Conservation (phyloP, 2,329 filamentous ascomycete species). For the Cytospora mali region DNA sequence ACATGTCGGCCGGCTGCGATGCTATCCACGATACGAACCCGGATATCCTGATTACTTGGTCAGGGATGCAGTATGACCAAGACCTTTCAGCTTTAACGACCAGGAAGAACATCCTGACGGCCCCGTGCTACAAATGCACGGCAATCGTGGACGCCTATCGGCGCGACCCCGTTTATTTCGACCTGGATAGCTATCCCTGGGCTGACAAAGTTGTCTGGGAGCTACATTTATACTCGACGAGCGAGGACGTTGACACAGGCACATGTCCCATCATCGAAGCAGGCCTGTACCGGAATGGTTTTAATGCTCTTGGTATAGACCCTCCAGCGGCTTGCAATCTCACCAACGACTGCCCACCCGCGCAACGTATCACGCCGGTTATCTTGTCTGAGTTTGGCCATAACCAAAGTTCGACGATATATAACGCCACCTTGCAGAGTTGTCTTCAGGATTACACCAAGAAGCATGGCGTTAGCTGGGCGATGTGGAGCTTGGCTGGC, state of each 20-base stretch:
- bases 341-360: constrained; percentile 40
- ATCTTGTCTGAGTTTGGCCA: constrained; percentile 53
- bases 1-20: constrained; percentile 46
- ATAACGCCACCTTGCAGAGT: constrained; percentile 49
- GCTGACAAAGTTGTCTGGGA: constrained; percentile 51
- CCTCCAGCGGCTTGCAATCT: constrained; percentile 45
- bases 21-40: constrained; percentile 48
- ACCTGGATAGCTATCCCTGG: constrained; percentile 49
- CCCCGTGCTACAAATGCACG: constrained; percentile 45
- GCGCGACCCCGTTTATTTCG: constrained; percentile 48
- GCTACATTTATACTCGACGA: constrained; percentile 47
- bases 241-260: constrained; percentile 48
- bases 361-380: constrained; percentile 48
- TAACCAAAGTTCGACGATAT: constrained; percentile 43
- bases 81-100: constrained; percentile 47
- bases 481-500: constrained; percentile 52
- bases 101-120: constrained; percentile 44
- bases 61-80: constrained; percentile 52
- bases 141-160: constrained; percentile 47
- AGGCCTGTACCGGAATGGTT: constrained; percentile 51
- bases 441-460: constrained; percentile 50
- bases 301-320: constrained; percentile 49
- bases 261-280: constrained; percentile 52
- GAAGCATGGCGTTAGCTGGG: constrained; percentile 50
- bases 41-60: constrained; percentile 51